Percentiles rank a stretch among this genome's conserved stretches.
These are phyloP conservation scores for Termitomyces sp. DNA, from an alignment of 768 basidiomycete species.

Conservation along the genomic window DNA sequence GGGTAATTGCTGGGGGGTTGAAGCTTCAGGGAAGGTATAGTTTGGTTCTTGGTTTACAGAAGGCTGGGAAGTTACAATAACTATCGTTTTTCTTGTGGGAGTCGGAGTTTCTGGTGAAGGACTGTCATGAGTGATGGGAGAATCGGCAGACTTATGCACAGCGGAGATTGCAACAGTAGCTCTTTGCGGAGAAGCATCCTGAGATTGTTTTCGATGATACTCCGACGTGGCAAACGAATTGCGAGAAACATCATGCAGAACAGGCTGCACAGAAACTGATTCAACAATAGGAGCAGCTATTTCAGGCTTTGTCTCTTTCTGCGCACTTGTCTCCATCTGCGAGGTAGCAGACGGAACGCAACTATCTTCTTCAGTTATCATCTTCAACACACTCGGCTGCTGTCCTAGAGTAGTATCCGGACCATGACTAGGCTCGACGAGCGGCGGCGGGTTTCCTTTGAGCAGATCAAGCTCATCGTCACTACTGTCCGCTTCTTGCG, in stretches of 20 bases:
- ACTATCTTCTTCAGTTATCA: not conserved
- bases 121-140: not conserved
- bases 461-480: constrained; percentile 39
- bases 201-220: not conserved
- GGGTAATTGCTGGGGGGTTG: constrained; percentile 4
- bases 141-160: not conserved
- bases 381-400: not conserved
- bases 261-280: not conserved
- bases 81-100: constrained; percentile 6
- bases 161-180: not conserved
- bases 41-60: constrained; percentile 1
- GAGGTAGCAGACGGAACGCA: not conserved
- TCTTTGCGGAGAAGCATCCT: not conserved
- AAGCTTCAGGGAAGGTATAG: constrained; percentile 8
- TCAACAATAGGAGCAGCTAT: not conserved
- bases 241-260: not conserved
- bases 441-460: constrained; percentile 17
- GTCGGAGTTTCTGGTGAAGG: not conserved
- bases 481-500: constrained; percentile 21
- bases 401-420: not conserved
- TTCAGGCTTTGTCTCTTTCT: not conserved
- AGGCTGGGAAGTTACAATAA: constrained; percentile 5
- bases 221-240: not conserved
- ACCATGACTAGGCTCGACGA: constrained; percentile 7
- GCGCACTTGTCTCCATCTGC: not conserved